phyloP scores from a whole-genome alignment of 1,139 yeast genomes.

The Blastobotrys petasosporus region DNA sequence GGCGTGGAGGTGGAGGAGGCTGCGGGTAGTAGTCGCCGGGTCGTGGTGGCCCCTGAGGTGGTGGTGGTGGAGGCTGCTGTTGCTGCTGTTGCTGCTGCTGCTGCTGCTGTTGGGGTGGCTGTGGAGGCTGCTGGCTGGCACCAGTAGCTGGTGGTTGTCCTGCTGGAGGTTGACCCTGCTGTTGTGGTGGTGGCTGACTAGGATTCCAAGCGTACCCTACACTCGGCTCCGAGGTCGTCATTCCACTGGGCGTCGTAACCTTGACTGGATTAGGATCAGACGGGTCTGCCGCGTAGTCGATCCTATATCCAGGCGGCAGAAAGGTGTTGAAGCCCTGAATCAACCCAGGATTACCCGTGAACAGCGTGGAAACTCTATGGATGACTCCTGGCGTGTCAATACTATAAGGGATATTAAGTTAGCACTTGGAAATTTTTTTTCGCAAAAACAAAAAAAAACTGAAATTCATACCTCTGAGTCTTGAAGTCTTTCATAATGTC shows the following conservation, averaged over 20 bases:
- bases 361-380: slow-evolving; percentile 83
- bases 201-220: slow-evolving; percentile 15
- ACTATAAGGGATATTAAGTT: slow-evolving; percentile 30
- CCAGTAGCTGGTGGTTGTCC: slow-evolving; percentile 4
- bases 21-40: slow-evolving; percentile 22
- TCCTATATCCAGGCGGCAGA: slow-evolving; percentile 92
- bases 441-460: slow-evolving; percentile 4
- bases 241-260: slow-evolving; percentile 94
- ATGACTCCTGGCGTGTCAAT: slow-evolving; percentile 98
- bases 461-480: slow-evolving; percentile 58
- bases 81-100: slow-evolving; percentile 7
- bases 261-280: slow-evolving; percentile 87
- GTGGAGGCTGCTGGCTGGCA: slow-evolving; percentile 1
- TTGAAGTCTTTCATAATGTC: slow-evolving; percentile 99
- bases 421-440: neutral
- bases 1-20: slow-evolving; percentile 14
- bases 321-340: slow-evolving; percentile 97
- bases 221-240: slow-evolving; percentile 56
- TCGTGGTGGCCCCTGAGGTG: slow-evolving; percentile 8
- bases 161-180: slow-evolving; percentile 8
- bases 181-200: slow-evolving; percentile 15
- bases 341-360: slow-evolving; percentile 85
- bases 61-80: slow-evolving; percentile 7
- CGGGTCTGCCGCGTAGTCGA: slow-evolving; percentile 86
- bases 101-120: slow-evolving; percentile 13